Base-by-base conservation (phyloP, 1,284 basidiomycete species). In the Schizophyllum amplum region DNA sequence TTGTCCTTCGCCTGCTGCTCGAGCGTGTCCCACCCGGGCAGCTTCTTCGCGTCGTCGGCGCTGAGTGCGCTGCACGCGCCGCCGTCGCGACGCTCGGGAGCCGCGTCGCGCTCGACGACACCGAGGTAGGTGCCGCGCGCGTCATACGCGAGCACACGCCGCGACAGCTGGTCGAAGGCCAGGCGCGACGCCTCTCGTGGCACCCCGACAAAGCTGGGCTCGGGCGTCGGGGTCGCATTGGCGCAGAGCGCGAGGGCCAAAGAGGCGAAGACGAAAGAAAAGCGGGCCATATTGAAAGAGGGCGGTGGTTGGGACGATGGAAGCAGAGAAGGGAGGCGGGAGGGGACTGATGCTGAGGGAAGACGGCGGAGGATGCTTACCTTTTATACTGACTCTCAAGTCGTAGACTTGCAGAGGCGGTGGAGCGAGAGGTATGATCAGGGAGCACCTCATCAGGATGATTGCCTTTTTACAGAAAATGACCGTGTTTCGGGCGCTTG, bases 21-120 rank as follows among this genome's bases (percentile, higher is more conserved):
- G 2, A 59, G 33, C 5, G 47, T 56, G 20, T 56, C 53, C 55
- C 55, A 59, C 5, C 58, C 58, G 17, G 58, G 58, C 46, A 59
- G 47, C 47, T 53, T 53, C 17, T 57, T 51, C 4, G 53, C 56
- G 26, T 57, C 56, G 22, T 51, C 47, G 4, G 56, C 49, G 27
- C 56, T 57, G 26, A 57, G 53, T 27, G 26, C 25, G 6, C 52
- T 48, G n/a, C 52, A 57, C 2, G 56, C 24, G 3, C 56, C 56
- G 17, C 33, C 33, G 13, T 42, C 33, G 13, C 33, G 33, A 42
- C 20, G 47, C 46, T 5, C 26, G 4, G 24, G 52, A 20, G n/a
- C 20, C 4, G 11, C 24, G 25, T 27, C 26, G 15, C 22, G 52
- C 17, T 21, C 15, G 13, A 21, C 25, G 2, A 42, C 48, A 1